Conservation (phyloP, 169 alveolate species). For the Cryptosporidium baileyi region DNA sequence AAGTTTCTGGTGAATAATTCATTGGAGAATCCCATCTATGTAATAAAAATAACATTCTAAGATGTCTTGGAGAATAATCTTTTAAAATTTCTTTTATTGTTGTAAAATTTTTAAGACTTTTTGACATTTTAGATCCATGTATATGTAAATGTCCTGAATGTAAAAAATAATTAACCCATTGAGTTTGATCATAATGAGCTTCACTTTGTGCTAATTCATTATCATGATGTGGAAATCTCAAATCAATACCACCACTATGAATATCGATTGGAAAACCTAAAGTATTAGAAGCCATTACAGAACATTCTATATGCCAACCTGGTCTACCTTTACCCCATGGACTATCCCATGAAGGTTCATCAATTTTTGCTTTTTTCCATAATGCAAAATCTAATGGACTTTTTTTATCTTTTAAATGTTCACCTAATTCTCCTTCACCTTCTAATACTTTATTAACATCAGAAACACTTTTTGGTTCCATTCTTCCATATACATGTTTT, state of each 20-base stretch:
- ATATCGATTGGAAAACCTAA: conserved; percentile 94
- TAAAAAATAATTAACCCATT: conserved; percentile 93
- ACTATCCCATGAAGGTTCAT: conserved; percentile 97
- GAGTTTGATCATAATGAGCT: conserved; percentile 91
- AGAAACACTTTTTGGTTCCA: conserved; percentile 89
- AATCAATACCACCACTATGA: conserved; percentile 99
- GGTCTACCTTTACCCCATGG: conserved; percentile 99
- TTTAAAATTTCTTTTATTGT: conserved; percentile 89
- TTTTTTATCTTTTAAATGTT: conserved; percentile 88
- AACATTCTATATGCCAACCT: conserved; percentile 99
- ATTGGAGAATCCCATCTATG: conserved; percentile 90
- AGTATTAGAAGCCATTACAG: conserved; percentile 94
- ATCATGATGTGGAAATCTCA: conserved; percentile 99
- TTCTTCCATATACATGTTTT: conserved; percentile 90
- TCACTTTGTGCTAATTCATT: conserved; percentile 99
- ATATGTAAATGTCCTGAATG: conserved; percentile 99
- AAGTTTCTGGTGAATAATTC: conserved; percentile 83
- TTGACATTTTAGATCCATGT: conserved; percentile 97
- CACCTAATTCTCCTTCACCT: conserved; percentile 92
- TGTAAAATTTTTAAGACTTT: conserved; percentile 95
- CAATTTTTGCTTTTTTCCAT: conserved; percentile 96
- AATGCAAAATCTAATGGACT: conserved; percentile 94
- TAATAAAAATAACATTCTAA: conserved; percentile 88
- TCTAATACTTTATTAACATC: conserved; percentile 83
- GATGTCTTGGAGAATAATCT: conserved; percentile 82